Conservation (phyloP, 306 rosid genomes). For the Fragaria ananassa region DNA sequence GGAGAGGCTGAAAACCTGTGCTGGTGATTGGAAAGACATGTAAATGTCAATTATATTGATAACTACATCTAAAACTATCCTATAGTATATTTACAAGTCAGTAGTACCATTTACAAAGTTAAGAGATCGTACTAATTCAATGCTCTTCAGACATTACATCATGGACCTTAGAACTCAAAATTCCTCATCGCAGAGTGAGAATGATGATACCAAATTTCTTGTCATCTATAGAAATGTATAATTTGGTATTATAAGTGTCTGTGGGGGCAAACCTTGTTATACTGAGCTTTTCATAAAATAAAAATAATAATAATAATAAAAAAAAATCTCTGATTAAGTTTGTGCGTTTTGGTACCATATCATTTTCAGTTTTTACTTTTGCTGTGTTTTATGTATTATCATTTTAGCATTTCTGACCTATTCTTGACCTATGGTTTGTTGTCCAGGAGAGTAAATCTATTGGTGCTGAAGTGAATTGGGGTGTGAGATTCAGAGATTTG, state of each 20-base stretch:
- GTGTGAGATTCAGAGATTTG: slow-evolving; percentile 78
- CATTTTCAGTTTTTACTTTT: not conserved
- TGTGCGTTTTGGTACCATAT: not conserved
- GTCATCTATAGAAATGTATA: not conserved
- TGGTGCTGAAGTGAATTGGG: slow-evolving; percentile 99
- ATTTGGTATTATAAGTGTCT: not conserved
- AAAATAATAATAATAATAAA: too few species aligned
- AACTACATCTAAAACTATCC: not conserved
- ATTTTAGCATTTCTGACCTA: slow-evolving; percentile 12
- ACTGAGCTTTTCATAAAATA: not conserved
- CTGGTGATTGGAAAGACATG: not conserved
- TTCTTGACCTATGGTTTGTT: slow-evolving; percentile 21
- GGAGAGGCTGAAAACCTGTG: not conserved
- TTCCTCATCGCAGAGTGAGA: not conserved
- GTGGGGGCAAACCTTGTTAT: not conserved
- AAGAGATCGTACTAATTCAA: not conserved
- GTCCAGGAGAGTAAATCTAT: slow-evolving; percentile 80
- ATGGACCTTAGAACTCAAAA: not conserved
- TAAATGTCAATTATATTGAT: not conserved
- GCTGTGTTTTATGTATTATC: not conserved
- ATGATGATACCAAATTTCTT: not conserved
- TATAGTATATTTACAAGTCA: not conserved
- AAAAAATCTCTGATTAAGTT: not conserved
- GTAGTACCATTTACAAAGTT: not conserved
- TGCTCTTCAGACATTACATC: not conserved